Percentiles rank a stretch among this genome's conserved stretches.
phyloP scores from a whole-genome alignment of 2,329 filamentous ascomycete genomes.

The Rutstroemia sp. region DNA sequence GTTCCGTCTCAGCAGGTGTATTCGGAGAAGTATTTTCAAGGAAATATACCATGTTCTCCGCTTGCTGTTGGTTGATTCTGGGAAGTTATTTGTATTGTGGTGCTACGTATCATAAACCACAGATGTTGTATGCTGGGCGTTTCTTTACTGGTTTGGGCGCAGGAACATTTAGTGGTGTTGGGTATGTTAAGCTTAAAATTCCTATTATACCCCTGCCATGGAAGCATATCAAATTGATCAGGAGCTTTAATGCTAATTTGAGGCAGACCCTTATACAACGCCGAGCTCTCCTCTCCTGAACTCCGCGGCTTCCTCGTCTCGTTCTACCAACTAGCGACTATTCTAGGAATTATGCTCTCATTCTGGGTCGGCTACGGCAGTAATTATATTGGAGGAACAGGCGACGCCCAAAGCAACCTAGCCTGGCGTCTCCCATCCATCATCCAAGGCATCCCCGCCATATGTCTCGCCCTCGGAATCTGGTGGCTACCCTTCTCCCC shows the following conservation, averaged over 20 bases:
- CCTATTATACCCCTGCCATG: background rate
- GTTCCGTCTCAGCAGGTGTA: conserved; percentile 35
- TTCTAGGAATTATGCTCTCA: conserved; percentile 43
- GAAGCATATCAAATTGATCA: background rate
- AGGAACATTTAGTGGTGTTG: too few relatives aligned
- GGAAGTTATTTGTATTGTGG: conserved; percentile 40
- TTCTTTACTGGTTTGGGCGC: conserved; percentile 23
- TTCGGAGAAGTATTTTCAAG: conserved; percentile 42
- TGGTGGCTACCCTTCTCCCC: conserved; percentile 38
- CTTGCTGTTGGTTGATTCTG: conserved; percentile 39
- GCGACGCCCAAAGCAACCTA: conserved; percentile 36
- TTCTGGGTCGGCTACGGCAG: conserved; percentile 40
- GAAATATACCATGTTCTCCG: conserved; percentile 45
- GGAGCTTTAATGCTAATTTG: background rate
- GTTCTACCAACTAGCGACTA: conserved; percentile 56
- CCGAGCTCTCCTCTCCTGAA: conserved; percentile 50
- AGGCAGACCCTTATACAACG: conserved; percentile 39
- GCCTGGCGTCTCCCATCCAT: conserved; percentile 39
- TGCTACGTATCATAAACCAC: conserved; percentile 33
- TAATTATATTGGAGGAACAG: conserved; percentile 41
- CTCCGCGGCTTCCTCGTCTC: conserved; percentile 55
- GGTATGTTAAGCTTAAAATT: background rate
- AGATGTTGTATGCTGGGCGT: conserved; percentile 39
- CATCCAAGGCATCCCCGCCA: conserved; percentile 39
- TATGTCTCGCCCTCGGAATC: conserved; percentile 38